Conservation (phyloP, 352 stramenopile genomes). For the Pythium brachiatum region DNA sequence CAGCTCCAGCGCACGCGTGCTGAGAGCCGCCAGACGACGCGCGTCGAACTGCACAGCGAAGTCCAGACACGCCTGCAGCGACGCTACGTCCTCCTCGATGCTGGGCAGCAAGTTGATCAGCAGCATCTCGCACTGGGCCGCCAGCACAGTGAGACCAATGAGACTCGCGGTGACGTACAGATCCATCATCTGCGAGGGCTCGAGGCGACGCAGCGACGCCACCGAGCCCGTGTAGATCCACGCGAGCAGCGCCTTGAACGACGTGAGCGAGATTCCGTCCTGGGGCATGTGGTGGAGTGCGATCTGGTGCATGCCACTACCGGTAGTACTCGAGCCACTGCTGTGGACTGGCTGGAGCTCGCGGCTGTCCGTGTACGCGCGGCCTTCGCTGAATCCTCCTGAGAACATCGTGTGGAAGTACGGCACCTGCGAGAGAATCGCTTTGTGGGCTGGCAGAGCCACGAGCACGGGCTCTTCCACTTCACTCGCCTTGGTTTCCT, state of each 20-base stretch:
- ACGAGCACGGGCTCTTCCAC: conserved; percentile 16
- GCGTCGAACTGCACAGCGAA: conserved; percentile 66
- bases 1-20: conserved; percentile 22
- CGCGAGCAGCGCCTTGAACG: conserved; percentile 56
- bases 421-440: conserved; percentile 66
- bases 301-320: conserved; percentile 61
- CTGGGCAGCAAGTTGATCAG: conserved; percentile 46
- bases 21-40: conserved; percentile 44
- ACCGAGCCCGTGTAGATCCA: conserved; percentile 79
- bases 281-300: conserved; percentile 69
- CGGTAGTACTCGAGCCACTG: not conserved
- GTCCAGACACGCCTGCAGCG: conserved; percentile 53
- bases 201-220: conserved; percentile 34
- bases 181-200: conserved; percentile 68
- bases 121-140: conserved; percentile 58
- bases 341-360: not conserved
- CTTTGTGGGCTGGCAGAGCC: conserved; percentile 63
- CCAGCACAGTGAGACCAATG: conserved; percentile 51
- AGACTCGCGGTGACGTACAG: conserved; percentile 64
- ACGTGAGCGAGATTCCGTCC: conserved; percentile 61
- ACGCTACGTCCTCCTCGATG: conserved; percentile 45
- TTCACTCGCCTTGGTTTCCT: conserved; percentile 23
- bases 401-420: conserved; percentile 85
- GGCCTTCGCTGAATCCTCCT: conserved; percentile 76
- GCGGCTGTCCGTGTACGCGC: conserved; percentile 8